These are phyloP conservation scores for Alternaria infectoria DNA, from an alignment of 2,329 filamentous ascomycete species.

Conservation along the genomic window DNA sequence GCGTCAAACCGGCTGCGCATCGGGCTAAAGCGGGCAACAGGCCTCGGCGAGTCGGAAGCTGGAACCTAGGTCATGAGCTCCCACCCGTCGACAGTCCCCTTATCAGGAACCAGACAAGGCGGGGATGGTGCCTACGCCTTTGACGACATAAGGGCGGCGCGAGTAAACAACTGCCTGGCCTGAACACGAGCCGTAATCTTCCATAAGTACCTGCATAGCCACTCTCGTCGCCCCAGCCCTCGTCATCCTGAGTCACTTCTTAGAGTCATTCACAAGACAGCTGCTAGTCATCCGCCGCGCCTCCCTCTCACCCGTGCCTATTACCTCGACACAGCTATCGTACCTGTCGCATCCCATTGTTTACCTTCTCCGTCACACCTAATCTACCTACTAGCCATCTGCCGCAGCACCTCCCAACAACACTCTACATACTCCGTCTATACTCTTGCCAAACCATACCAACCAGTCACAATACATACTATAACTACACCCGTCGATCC, in stretches of 20 bases:
- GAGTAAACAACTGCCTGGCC: constrained; percentile 25
- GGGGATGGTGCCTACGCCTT: constrained; percentile 34
- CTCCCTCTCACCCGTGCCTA: constrained; percentile 31
- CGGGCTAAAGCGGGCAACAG: constrained; percentile 28
- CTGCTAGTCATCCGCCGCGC: constrained; percentile 38
- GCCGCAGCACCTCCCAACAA: not conserved
- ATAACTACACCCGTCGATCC: constrained; percentile 6
- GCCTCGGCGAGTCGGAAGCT: constrained; percentile 41
- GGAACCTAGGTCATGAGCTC: constrained; percentile 25
- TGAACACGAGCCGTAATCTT: constrained; percentile 22
- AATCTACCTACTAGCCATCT: constrained; percentile 22
- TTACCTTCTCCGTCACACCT: constrained; percentile 17
- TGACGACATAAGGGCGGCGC: constrained; percentile 34
- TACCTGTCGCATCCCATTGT: constrained; percentile 12
- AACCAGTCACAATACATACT: not conserved
- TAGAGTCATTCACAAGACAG: constrained; percentile 45
- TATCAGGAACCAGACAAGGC: constrained; percentile 34
- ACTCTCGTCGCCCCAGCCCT: constrained; percentile 28
- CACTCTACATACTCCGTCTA: not conserved
- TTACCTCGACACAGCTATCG: constrained; percentile 25
- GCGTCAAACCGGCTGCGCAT: constrained; percentile 34
- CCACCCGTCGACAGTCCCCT: constrained; percentile 32
- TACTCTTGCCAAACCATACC: not conserved
- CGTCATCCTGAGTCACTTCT: constrained; percentile 41
- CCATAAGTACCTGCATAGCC: constrained; percentile 36